Evolutionary conservation across 2,329 filamentous ascomycete genomes (phyloP).

Genomic region (Microsporum canis): DNA sequence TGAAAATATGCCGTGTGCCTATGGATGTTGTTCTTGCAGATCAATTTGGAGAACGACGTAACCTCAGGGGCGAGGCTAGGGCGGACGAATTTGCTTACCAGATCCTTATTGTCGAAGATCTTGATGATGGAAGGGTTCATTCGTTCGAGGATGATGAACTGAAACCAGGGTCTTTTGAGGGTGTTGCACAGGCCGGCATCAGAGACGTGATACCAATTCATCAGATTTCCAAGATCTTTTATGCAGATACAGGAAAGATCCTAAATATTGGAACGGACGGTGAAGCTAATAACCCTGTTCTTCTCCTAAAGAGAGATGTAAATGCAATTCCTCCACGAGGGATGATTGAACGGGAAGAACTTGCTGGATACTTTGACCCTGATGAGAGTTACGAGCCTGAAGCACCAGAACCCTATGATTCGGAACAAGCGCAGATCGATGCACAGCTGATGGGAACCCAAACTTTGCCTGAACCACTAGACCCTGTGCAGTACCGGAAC

Average conservation of each 20-base stretch:
- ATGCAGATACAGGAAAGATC: constrained; percentile 80
- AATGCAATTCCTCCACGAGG: constrained; percentile 51
- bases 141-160: constrained; percentile 50
- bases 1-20: constrained; percentile 65
- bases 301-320: constrained; percentile 61
- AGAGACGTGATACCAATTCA: constrained; percentile 58
- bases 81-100: constrained; percentile 65
- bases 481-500: constrained; percentile 10
- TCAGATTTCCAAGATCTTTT: constrained; percentile 81
- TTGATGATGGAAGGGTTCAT: constrained; percentile 60
- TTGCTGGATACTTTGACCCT: constrained; percentile 22
- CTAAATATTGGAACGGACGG: constrained; percentile 65
- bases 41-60: constrained; percentile 10
- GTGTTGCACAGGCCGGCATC: constrained; percentile 51
- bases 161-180: constrained; percentile 49
- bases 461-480: neutral
- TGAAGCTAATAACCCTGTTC: constrained; percentile 59
- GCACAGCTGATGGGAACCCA: neutral
- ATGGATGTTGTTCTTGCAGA: constrained; percentile 37
- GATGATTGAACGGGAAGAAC: constrained; percentile 42
- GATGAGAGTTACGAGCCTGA: constrained; percentile 23
- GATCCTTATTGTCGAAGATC: constrained; percentile 69
- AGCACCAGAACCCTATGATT: constrained; percentile 26
- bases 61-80: constrained; percentile 32
- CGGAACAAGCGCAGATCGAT: constrained; percentile 32